Evolutionary conservation across 106 monocot genomes (phyloP), one percentile per base, ranked within the genome.

Genomic region (Posidonia australis): DNA sequence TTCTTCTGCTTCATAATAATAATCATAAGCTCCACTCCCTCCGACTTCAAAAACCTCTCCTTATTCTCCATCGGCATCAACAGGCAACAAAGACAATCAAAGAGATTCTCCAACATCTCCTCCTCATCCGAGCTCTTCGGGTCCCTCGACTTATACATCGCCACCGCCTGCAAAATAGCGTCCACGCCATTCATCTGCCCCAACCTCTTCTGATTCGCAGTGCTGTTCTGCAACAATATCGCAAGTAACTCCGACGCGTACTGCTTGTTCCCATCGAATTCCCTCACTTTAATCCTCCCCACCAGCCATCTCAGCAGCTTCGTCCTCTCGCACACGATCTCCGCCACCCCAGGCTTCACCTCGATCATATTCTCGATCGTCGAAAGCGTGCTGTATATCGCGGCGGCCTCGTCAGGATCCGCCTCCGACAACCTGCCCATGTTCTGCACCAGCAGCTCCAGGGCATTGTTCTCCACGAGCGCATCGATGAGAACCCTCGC

Each of bases 1-100:
- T 90, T 96, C 83, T 96, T 96, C 82, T 96, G 96, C 76, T 96
- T 96, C 82, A 87, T 96, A 25, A 96, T 96, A 59, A 96, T 96
- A 56, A 96, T 90, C 96, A 96, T 96, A 54, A 74, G 57, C 31
- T 73, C 72, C 16, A 73, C 72, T 17, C 72, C 72, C 23, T 73
- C 72, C 18, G 94, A 84, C 77, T 76, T 92, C 66, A 96, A 54
- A 73, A 94, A 94, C 76, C 74, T 86, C 70, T 96, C 94, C 74
- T 96, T 96, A 66, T 90, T 96, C 80, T 90, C 94, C 63, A 80
- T 41, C 1, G 89, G 94, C 94, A 96, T 90, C 69, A 96, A 66
- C 69, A 96, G 65, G 44, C 96, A 96, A 63, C 96, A 96, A 60
- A 96, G 66, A 58, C 96, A 90, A 66, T 96, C 87, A 66, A 96